Base-by-base conservation (phyloP, 768 basidiomycete species). In the Xanthoconium stramineum region DNA sequence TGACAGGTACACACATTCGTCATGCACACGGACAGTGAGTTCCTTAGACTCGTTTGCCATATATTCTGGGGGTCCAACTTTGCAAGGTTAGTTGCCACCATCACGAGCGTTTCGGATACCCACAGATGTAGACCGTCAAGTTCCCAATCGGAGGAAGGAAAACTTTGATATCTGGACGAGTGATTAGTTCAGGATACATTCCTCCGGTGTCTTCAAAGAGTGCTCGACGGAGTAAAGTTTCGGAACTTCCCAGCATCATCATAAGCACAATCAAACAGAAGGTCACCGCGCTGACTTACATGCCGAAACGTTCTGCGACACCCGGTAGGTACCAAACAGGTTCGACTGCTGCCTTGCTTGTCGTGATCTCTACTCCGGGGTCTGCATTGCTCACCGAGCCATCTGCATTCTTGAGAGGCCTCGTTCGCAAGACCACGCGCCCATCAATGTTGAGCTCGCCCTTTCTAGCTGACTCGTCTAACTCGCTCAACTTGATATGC, bases 311-410 rank as follows among this genome's bases (percentile, higher is more conserved):
- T 61, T 91, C 89, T 0, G 96, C 96, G 2, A 98, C 85, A 12
- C 94, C 93, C 43, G 95, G 95, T 1, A 97, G 75, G 69, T 89
- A 92, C 95, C 95, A 98, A 14, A 98, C 94, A 0, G 95, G 96
- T 67, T 98, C 96, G 9, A 98, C 88, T 0, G 96, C 95, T 0
- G 94, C 95, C 74, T 98, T 98, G 69, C 84, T 86, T n/a, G 89
- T 82, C 45, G 76, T 83, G 13, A 98, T 83, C 75, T 98, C 96
- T 17, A 98, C 83, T 7, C 96, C 95, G 9, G 86, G 83, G 53
- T 82, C 79, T 28, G 76, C 81, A 8, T 75, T 71, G 52, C 80
- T 84, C 56, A 66, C 66, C 0, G 79, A 78, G 13, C 88, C 88
- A 64, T 91, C 88, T 19, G 79, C 78, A 47, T 88, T 88, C 51